These are phyloP conservation scores for Pyrenophora graminea DNA, from an alignment of 2,329 filamentous ascomycete genomes.

Conservation along the genomic window DNA sequence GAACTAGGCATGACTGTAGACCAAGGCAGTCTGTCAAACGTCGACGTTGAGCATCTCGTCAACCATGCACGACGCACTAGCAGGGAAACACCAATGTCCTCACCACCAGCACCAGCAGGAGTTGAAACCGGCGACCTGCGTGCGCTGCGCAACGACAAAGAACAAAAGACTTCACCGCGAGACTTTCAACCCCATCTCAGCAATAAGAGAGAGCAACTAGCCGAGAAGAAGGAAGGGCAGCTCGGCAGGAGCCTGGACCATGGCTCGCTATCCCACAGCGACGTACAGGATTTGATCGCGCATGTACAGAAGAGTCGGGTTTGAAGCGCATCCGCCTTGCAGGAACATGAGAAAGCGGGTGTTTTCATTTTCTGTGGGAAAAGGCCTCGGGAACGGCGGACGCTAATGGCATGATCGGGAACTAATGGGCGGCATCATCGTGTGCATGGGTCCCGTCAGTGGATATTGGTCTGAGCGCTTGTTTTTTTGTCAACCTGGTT, in stretches of 20 bases:
- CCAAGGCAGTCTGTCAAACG: constrained; percentile 21
- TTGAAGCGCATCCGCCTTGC: too few relatives aligned
- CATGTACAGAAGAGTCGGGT: neutral
- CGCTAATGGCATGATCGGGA: too few relatives aligned
- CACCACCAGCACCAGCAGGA: neutral
- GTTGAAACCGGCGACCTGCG: constrained; percentile 5
- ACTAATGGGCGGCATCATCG: too few relatives aligned
- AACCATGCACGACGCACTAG: constrained; percentile 9
- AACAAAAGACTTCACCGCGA: neutral
- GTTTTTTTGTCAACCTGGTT: too few relatives aligned
- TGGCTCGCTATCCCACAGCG: neutral
- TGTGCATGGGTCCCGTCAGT: too few relatives aligned
- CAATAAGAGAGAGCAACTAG: constrained; percentile 1
- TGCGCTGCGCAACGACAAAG: neutral
- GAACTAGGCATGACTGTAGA: constrained; percentile 26
- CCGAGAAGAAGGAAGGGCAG: constrained; percentile 3
- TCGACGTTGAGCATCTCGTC: constrained; percentile 13
- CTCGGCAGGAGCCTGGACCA: constrained; percentile 3
- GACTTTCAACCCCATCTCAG: neutral
- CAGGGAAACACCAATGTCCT: neutral
- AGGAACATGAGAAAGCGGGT: too few relatives aligned
- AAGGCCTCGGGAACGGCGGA: too few relatives aligned
- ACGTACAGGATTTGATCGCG: constrained; percentile 5
- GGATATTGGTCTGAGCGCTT: too few relatives aligned
- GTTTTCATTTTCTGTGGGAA: too few relatives aligned